Evolutionary conservation across 2,329 filamentous ascomycete genomes (phyloP).

Genomic region (Phialophora expanda): DNA sequence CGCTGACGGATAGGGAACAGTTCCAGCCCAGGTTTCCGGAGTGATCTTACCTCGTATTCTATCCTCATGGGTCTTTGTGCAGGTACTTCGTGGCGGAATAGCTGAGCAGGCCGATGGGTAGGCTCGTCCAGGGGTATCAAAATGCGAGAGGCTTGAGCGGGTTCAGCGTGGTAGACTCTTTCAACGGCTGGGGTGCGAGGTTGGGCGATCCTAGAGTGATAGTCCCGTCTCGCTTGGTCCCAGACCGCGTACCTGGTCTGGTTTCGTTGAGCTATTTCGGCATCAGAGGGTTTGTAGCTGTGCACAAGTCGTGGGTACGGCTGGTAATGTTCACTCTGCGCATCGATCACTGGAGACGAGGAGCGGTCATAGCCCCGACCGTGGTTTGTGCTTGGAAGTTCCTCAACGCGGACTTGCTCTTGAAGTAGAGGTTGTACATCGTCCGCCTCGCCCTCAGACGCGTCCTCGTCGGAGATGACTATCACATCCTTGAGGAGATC

Average conservation of each 20-base stretch:
- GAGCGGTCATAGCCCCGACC: constrained; percentile 27
- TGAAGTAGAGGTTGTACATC: constrained; percentile 39
- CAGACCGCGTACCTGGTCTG: constrained; percentile 55
- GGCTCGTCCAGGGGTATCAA: constrained; percentile 32
- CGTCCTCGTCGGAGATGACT: constrained; percentile 66
- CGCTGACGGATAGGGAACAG: not conserved
- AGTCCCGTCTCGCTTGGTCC: constrained; percentile 50
- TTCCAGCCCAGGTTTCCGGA: constrained; percentile 1
- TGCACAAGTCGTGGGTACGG: constrained; percentile 43
- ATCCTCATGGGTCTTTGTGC: constrained; percentile 14
- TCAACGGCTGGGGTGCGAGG: constrained; percentile 26
- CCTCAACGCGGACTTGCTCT: constrained; percentile 50
- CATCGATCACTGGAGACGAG: constrained; percentile 20
- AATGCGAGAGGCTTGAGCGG: constrained; percentile 22
- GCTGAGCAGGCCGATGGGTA: constrained; percentile 9
- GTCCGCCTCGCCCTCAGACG: constrained; percentile 52
- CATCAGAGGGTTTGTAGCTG: constrained; percentile 38
- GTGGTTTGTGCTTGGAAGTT: constrained; percentile 49
- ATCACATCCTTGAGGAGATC: constrained; percentile 69
- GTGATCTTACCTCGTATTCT: constrained; percentile 32
- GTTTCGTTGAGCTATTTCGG: constrained; percentile 50
- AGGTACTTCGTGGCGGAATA: constrained; percentile 20
- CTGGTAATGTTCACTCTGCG: constrained; percentile 46
- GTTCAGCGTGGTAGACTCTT: constrained; percentile 31
- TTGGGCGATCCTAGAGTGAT: constrained; percentile 31